A percentile compares a stretch with the other conserved stretches of the same genome.
Evolutionary conservation across 768 basidiomycete species (phyloP).

Genomic region (Nidularia pulvinata): DNA sequence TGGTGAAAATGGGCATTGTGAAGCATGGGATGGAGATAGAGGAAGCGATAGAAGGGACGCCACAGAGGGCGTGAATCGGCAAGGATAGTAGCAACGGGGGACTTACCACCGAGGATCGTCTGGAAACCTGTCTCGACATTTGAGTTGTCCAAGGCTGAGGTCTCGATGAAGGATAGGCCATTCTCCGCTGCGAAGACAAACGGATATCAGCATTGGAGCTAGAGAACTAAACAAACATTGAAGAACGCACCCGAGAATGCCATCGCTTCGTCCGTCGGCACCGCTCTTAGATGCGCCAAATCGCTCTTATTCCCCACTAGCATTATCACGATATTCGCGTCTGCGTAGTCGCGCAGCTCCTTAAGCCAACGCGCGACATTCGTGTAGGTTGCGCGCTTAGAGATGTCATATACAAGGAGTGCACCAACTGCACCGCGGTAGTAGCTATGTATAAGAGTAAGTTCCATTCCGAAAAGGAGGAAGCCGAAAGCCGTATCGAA

Average conservation of each 20-base stretch:
- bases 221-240: too few species aligned
- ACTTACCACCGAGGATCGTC: conserved; percentile 92
- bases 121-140: conserved; percentile 99
- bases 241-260: conserved; percentile 82
- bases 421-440: conserved; percentile 97
- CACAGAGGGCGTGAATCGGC: too few species aligned
- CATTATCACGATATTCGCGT: conserved; percentile 94
- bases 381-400: conserved; percentile 92
- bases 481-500: too few species aligned
- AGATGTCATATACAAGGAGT: conserved; percentile 90
- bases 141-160: conserved; percentile 98
- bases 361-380: conserved; percentile 97
- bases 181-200: conserved; percentile 67
- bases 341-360: conserved; percentile 94
- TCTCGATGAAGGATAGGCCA: conserved; percentile 94
- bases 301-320: conserved; percentile 99
- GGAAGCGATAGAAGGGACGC: too few species aligned
- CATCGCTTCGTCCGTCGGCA: conserved; percentile 98
- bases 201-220: not conserved
- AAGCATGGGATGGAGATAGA: too few species aligned
- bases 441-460: conserved; percentile 59
- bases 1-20: too few species aligned
- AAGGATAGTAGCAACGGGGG: too few species aligned
- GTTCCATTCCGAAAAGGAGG: too few species aligned
- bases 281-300: conserved; percentile 95